phyloP scores from a whole-genome alignment of 805 yeast species.

The Wickerhamiella occidentalis region DNA sequence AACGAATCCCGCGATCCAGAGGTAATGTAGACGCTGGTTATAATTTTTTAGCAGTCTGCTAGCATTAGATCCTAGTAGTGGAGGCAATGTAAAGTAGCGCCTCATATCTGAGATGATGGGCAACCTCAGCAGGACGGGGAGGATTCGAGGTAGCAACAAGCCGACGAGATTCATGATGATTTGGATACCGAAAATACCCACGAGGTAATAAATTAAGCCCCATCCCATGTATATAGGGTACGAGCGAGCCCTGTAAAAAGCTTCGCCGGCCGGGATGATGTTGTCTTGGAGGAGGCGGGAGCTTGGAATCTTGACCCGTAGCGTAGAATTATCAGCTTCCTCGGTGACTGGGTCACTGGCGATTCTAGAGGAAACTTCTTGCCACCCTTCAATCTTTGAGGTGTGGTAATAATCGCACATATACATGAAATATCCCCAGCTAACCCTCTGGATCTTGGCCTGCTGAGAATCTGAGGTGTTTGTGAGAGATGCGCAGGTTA shows the following conservation, averaged over 20 bases:
- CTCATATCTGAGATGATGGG: slow-evolving; percentile 1
- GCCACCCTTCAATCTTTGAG: background rate
- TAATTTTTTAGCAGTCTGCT: background rate
- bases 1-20: background rate
- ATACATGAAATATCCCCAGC: slow-evolving; percentile 8
- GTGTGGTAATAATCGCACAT: slow-evolving; percentile 1
- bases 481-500: background rate
- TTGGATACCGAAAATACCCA: slow-evolving; percentile 10
- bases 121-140: background rate
- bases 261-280: background rate
- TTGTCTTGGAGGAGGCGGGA: background rate
- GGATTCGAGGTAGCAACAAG: slow-evolving; percentile 9
- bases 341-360: background rate
- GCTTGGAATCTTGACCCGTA: background rate
- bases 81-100: slow-evolving; percentile 8
- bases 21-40: slow-evolving; percentile 8
- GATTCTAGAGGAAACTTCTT: background rate
- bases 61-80: slow-evolving; percentile 2
- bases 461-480: background rate
- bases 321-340: background rate
- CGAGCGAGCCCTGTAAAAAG: slow-evolving; percentile 4
- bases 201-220: slow-evolving; percentile 9
- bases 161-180: slow-evolving; percentile 8
- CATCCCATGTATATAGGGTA: slow-evolving; percentile 10
- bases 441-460: background rate